Conservation (phyloP, 2,329 filamentous ascomycete species). For the Penicillium sp. region DNA sequence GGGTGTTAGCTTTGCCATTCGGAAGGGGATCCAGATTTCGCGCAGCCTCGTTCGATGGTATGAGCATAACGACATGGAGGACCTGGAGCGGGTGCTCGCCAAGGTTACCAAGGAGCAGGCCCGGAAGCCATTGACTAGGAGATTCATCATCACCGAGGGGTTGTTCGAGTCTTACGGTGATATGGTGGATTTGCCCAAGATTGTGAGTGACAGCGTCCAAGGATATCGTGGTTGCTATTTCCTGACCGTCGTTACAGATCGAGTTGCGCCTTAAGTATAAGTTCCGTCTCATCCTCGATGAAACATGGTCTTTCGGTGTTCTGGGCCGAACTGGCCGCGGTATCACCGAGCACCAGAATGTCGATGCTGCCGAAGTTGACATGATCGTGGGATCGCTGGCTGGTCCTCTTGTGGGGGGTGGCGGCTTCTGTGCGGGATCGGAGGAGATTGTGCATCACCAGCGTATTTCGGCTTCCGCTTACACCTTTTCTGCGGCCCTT, state of each 20-base stretch:
- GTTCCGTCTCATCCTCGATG: conserved; percentile 94
- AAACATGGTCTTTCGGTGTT: conserved; percentile 96
- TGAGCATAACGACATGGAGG: conserved; percentile 93
- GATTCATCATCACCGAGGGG: conserved; percentile 95
- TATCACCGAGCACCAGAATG: conserved; percentile 93
- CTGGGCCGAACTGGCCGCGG: conserved; percentile 87
- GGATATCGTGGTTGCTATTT: background rate
- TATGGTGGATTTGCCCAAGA: conserved; percentile 75
- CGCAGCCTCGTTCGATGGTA: conserved; percentile 91
- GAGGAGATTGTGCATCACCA: conserved; percentile 94
- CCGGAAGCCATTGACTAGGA: conserved; percentile 80
- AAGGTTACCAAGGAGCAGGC: conserved; percentile 85
- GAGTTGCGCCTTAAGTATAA: conserved; percentile 96
- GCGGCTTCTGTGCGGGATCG: conserved; percentile 91
- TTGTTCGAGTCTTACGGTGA: conserved; percentile 90
- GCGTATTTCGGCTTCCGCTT: conserved; percentile 85
- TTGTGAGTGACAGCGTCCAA: conserved; percentile 54
- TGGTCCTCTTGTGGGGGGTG: conserved; percentile 84
- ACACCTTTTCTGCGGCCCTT: conserved; percentile 92
- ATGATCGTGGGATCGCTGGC: conserved; percentile 95
- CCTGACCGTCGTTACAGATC: conserved; percentile 53
- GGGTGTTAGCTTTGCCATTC: conserved; percentile 87
- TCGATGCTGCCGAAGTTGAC: conserved; percentile 87
- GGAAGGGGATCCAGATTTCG: conserved; percentile 90
- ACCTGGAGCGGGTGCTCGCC: conserved; percentile 79